A percentile compares a stretch with the other conserved stretches of the same genome.
These are phyloP conservation scores for Stygiomarasmius scandens DNA, from an alignment of 1,284 basidiomycete species.

Conservation along the genomic window DNA sequence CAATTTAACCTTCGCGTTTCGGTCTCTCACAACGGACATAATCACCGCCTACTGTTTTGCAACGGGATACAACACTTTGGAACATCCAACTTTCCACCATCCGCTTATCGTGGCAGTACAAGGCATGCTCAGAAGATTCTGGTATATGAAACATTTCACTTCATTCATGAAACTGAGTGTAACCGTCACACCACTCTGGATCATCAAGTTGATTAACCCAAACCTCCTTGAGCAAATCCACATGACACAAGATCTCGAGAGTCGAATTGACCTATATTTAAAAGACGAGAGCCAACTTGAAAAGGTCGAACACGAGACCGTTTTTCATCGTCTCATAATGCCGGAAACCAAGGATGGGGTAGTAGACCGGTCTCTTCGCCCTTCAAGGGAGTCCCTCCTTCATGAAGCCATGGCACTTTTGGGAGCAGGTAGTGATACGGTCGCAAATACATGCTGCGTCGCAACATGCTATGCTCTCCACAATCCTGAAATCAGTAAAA, in stretches of 20 bases:
- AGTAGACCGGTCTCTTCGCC: not conserved
- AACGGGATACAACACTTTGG: conserved; percentile 20
- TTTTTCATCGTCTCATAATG: conserved; percentile 30
- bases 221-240: not conserved
- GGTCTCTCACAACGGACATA: conserved; percentile 22
- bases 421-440: conserved; percentile 35
- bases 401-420: conserved; percentile 33
- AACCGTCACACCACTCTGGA: not conserved
- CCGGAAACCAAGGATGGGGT: conserved; percentile 6
- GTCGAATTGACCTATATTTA: conserved; percentile 35
- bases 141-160: conserved; percentile 23
- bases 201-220: not conserved
- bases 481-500: conserved; percentile 12
- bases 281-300: conserved; percentile 25
- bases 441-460: conserved; percentile 27
- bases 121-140: conserved; percentile 12
- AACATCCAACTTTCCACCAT: conserved; percentile 24
- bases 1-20: conserved; percentile 14
- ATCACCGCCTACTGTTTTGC: conserved; percentile 30
- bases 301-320: conserved; percentile 27
- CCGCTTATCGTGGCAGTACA: conserved; percentile 20
- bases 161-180: conserved; percentile 8
- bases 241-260: conserved; percentile 23
- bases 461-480: conserved; percentile 24
- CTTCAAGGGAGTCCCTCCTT: conserved; percentile 20